Evolutionary conservation across 1,284 basidiomycete genomes (phyloP), one percentile per base, ranked within the genome.

Genomic region (Cryptococcus sp.): DNA sequence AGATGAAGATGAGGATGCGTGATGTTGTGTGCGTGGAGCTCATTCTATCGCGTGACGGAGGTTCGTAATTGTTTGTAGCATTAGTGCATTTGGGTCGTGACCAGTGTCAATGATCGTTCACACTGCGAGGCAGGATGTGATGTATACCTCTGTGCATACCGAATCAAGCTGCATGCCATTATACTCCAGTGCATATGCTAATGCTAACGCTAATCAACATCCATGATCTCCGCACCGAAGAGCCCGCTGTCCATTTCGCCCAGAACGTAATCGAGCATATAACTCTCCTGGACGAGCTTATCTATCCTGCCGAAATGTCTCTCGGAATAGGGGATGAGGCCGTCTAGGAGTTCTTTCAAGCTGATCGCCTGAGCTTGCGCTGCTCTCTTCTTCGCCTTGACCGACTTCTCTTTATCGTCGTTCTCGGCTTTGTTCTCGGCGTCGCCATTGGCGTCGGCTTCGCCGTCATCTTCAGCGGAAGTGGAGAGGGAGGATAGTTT

Each of bases 311-410:
- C 80, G 48, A 94, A 85, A 79, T 99, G 95, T 48, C 95, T 84
- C 75, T 95, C 91, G 11, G 93, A 95, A 76, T 99, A 99, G 10
- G 95, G 92, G 55, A 97, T 84, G 55, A 97, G 80, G 2, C 86
- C 88, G 48, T 94, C 91, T 5, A 97, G 78, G 56, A 96, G 76
- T 59, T 93, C 90, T 68, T 86, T 88, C 57, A 89, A 73, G n/a
- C 58, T 60, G 42, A 69, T 64, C 1, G 66, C 63, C 19, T 56
- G 56, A n/a, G 57, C 57, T 50, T 62, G 42, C 46, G 55, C 57
- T n/a, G 6, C 15, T 7, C 22, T 45, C 22, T 46, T 54, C 38
- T 45, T 58, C 15, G 16, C 55, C 56, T 25, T 25, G 38, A 55
- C 63, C 47, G 50, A 46, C 50, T 31, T 58, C 53, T 41, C 56